phyloP scores from a whole-genome alignment of 1,284 basidiomycete genomes.

The Rhodofomes roseus region DNA sequence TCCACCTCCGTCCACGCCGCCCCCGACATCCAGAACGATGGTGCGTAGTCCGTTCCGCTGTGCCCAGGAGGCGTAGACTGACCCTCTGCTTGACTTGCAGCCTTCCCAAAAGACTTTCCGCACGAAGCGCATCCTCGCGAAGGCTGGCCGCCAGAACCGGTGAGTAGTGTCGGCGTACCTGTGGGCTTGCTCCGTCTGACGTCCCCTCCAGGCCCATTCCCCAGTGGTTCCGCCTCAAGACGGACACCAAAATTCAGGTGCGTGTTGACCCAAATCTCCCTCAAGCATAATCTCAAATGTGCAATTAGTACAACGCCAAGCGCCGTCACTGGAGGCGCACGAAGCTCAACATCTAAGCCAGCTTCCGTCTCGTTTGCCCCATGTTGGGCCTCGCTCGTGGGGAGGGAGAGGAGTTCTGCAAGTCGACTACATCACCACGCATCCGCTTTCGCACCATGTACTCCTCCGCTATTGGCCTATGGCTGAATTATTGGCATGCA shows the following conservation, averaged over 20 bases:
- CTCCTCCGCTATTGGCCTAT: constrained; percentile 23
- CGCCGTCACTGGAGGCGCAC: constrained; percentile 93
- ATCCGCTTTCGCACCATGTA: constrained; percentile 25
- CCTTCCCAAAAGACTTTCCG: constrained; percentile 98
- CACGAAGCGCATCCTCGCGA: constrained; percentile 95
- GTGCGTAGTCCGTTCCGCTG: constrained; percentile 17
- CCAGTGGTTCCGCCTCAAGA: constrained; percentile 98
- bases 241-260: constrained; percentile 93
- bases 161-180: constrained; percentile 34
- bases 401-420: constrained; percentile 14
- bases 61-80: neutral
- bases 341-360: constrained; percentile 84
- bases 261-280: constrained; percentile 23
- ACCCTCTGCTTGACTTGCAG: constrained; percentile 36
- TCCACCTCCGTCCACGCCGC: constrained; percentile 25
- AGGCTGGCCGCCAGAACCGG: constrained; percentile 96
- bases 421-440: constrained; percentile 14
- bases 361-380: constrained; percentile 8
- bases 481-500: constrained; percentile 25
- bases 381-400: constrained; percentile 11
- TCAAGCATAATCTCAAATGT: neutral
- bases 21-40: constrained; percentile 31
- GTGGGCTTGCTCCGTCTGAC: constrained; percentile 5
- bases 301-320: constrained; percentile 82
- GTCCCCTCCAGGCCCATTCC: constrained; percentile 77